These are phyloP conservation scores for Kentomonas sorsogonicus DNA, from an alignment of 208 protist genomes.

Conservation along the genomic window DNA sequence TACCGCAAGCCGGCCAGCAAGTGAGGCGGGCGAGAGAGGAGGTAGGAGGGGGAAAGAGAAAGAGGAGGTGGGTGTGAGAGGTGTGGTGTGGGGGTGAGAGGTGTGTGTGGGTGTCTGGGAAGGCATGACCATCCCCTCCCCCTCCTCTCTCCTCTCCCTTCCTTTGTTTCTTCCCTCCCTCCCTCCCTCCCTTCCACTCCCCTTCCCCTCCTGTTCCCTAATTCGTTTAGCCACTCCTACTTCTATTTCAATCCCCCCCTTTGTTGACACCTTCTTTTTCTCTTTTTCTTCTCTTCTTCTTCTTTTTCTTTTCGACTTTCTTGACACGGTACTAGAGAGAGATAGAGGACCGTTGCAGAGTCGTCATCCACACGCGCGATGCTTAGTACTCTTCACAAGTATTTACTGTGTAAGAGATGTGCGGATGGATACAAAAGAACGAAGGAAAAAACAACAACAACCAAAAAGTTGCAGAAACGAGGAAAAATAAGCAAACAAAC, in stretches of 20 bases:
- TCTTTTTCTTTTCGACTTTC: neutral
- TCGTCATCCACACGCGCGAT: too few species aligned
- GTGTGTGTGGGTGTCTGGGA: too few species aligned
- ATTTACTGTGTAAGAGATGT: too few species aligned
- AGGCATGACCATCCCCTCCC: too few species aligned
- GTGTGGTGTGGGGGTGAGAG: too few species aligned
- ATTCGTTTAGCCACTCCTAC: too few species aligned
- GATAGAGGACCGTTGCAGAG: too few species aligned
- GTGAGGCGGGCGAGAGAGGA: too few species aligned
- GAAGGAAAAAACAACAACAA: conserved; percentile 3
- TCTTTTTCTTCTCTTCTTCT: neutral
- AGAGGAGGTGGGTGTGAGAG: too few species aligned
- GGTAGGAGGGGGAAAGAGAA: neutral
- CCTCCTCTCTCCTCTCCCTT: neutral
- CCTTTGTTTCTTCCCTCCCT: neutral
- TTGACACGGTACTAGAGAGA: neutral
- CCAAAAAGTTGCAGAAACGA: neutral
- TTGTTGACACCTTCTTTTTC: neutral
- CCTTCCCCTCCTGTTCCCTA: too few species aligned
- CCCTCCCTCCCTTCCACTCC: neutral
- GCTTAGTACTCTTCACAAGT: too few species aligned
- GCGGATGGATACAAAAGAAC: neutral
- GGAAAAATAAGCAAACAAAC: neutral
- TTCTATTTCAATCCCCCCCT: too few species aligned
- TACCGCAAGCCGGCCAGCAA: conserved; percentile 40